A percentile compares a stretch with the other conserved stretches of the same genome.
These are phyloP conservation scores for Oryza nivara DNA, from an alignment of 176 grass and related monocot genomes.

Conservation along the genomic window DNA sequence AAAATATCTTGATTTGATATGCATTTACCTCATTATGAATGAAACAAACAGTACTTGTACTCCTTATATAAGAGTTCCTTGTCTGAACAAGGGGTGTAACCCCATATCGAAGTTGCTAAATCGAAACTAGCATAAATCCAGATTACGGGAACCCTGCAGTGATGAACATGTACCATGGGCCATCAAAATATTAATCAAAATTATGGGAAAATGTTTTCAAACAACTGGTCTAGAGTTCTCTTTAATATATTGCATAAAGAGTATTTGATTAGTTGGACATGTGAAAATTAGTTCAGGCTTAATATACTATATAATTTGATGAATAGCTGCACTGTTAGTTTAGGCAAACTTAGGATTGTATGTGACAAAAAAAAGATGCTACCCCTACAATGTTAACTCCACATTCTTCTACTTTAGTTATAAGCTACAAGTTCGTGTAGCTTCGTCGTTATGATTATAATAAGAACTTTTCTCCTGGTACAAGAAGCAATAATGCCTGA, in stretches of 20 bases:
- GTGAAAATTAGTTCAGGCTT: constrained; percentile 22
- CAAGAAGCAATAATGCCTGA: not conserved
- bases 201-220: not conserved
- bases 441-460: constrained; percentile 13
- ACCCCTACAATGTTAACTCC: not conserved
- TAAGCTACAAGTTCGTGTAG: constrained; percentile 13
- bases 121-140: constrained; percentile 5
- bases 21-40: not conserved
- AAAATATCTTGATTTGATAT: not conserved
- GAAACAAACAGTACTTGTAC: not conserved
- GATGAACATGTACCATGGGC: not conserved
- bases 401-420: constrained; percentile 9
- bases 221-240: not conserved
- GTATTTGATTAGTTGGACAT: constrained; percentile 11
- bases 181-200: not conserved
- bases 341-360: not conserved
- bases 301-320: constrained; percentile 1
- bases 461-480: constrained; percentile 15
- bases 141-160: not conserved
- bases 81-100: not conserved
- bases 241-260: not conserved
- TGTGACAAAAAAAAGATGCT: not conserved
- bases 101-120: not conserved
- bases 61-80: not conserved
- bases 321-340: constrained; percentile 7